Base-by-base conservation (phyloP, 805 yeast species). In the Candida fluviatilis region DNA sequence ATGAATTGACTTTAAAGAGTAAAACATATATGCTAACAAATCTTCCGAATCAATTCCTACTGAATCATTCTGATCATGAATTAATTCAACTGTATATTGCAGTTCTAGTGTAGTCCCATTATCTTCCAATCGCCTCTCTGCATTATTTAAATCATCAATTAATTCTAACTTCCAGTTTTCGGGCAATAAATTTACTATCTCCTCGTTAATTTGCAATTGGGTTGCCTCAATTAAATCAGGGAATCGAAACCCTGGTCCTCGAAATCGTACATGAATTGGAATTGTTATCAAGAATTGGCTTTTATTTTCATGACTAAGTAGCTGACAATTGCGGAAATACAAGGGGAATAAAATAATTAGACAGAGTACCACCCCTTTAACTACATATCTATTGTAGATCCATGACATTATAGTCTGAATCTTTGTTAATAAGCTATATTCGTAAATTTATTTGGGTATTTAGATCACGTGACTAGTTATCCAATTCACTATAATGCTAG, bases 141-240 rank as follows among this genome's bases (percentile, higher is more conserved):
- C n/a, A n/a, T n/a, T 21, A 13, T 26, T 26, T 13, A 26, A 36
- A 4, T 46, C 45, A 28, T 50, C 51, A 13, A 46, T 35, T 24
- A 57, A 36, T 14, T 42, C 31, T 4, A 54, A 14, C 14, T 37
- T 31, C 21, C 52, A 31, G 5, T 37, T 39, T 3, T n/a, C 31
- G 2, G 43, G 39, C 21, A 40, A 39, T 3, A 38, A 23, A 8
- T 38, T 37, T 13, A 10, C 11, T n/a, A 51, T 23, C 26, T 54
- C 55, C 4, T 23, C 35, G 37, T 66, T 60, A 4, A 66, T 37
- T 47, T 69, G 73, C 1, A 41, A 10, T 38, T 67, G 71, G 3
- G 62, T 43, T 4, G 73, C 88, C 31, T 67, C 67, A 1, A 71
- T 74, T 14, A 88, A 51, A 54, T 88, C 95, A 0, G 91, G 90